These are phyloP conservation scores for Vitis hybrid DNA, from an alignment of 177 flowering plant genomes.

Conservation along the genomic window DNA sequence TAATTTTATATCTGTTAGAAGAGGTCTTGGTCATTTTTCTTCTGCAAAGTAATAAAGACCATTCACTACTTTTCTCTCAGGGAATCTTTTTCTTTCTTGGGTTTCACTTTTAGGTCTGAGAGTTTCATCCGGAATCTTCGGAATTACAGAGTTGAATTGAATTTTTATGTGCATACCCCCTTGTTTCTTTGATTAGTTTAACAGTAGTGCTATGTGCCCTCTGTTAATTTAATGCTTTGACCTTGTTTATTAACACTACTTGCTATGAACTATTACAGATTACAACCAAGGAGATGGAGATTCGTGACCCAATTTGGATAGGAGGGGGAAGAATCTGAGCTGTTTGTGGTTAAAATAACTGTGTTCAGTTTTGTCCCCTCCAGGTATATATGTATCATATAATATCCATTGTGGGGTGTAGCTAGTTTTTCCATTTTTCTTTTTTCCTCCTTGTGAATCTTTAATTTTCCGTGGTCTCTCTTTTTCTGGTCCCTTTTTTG, in stretches of 20 bases:
- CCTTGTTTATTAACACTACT: constrained; percentile 18
- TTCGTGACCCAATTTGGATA: no score
- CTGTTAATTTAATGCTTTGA: constrained; percentile 15
- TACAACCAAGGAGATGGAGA: no score
- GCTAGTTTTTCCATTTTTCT: no score
- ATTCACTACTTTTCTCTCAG: constrained; percentile 12
- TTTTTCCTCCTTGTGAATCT: no score
- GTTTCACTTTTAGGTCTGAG: constrained; percentile 11
- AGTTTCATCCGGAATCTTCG: constrained; percentile 16
- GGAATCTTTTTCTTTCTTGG: constrained; percentile 20
- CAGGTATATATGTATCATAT: no score
- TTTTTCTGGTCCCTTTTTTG: no score
- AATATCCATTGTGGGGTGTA: no score
- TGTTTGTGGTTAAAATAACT: no score
- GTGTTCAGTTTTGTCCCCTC: no score
- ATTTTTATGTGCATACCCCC: background rate
- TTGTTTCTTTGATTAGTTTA: constrained; percentile 13
- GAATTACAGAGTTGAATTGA: constrained; percentile 20
- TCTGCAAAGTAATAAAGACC: constrained; percentile 15
- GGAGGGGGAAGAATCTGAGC: no score
- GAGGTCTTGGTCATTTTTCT: constrained; percentile 36
- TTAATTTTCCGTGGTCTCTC: no score
- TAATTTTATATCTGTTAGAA: constrained; percentile 6
- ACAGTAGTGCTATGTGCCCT: background rate
- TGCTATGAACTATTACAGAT: constrained; percentile 1